phyloP scores from a whole-genome alignment of 345 rosid species.

The Corymbia maculata region DNA sequence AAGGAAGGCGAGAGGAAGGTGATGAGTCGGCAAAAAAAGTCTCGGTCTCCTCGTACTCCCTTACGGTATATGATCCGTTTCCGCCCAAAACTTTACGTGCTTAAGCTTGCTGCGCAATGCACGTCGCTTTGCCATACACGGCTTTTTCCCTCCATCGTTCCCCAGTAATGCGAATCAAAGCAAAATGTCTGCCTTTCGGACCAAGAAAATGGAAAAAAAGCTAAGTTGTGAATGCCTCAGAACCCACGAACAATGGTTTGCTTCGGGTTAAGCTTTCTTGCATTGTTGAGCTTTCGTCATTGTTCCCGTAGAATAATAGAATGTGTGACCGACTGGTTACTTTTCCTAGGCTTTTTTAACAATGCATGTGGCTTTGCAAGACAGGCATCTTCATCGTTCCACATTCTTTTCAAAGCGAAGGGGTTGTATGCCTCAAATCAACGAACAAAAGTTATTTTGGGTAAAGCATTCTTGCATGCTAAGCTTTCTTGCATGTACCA shows the following conservation, averaged over 20 bases:
- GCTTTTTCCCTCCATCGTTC: neutral
- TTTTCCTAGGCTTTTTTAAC: neutral
- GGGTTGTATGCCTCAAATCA: neutral
- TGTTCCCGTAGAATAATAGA: neutral
- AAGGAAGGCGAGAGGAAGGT: neutral
- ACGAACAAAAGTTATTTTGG: neutral
- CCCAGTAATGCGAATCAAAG: neutral
- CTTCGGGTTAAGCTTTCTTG: neutral
- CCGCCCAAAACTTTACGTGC: neutral
- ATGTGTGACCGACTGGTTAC: accelerated
- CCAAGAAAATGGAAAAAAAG: neutral
- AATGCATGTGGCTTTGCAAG: neutral
- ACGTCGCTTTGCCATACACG: neutral
- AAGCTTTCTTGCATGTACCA: neutral
- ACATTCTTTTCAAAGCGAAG: neutral
- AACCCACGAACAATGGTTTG: neutral
- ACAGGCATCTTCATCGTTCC: neutral
- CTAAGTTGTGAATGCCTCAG: neutral
- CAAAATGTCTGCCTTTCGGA: neutral
- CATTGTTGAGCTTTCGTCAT: neutral
- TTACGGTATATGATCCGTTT: neutral
- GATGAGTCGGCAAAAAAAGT: neutral
- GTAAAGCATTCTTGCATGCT: neutral
- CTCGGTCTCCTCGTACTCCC: neutral
- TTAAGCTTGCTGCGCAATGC: neutral